phyloP scores from a whole-genome alignment of 768 basidiomycete genomes.

The Lentinula aciculospora region DNA sequence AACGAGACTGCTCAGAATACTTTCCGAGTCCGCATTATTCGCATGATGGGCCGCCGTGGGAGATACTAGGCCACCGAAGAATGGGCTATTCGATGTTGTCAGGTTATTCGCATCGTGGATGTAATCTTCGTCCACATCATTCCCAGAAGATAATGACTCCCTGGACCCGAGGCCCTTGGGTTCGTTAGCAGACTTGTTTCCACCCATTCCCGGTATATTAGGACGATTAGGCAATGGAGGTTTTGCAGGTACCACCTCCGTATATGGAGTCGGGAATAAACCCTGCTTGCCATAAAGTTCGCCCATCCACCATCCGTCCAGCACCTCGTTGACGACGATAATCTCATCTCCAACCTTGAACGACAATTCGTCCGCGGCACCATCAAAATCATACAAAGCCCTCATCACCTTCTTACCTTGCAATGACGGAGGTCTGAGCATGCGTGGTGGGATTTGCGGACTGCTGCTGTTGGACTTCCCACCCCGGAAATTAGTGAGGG shows the following conservation, averaged over 20 bases:
- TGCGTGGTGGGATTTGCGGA: slow-evolving; percentile 30
- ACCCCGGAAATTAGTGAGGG: slow-evolving; percentile 19
- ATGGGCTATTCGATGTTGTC: slow-evolving; percentile 34
- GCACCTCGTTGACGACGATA: slow-evolving; percentile 68
- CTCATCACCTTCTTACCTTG: slow-evolving; percentile 53
- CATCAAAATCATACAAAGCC: slow-evolving; percentile 72
- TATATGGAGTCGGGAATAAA: slow-evolving; percentile 77
- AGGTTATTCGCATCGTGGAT: slow-evolving; percentile 41
- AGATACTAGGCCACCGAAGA: slow-evolving; percentile 24
- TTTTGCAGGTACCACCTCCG: slow-evolving; percentile 41
- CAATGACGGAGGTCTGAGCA: slow-evolving; percentile 45
- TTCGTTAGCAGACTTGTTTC: slow-evolving; percentile 8
- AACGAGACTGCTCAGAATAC: slow-evolving; percentile 8
- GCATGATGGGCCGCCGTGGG: slow-evolving; percentile 2
- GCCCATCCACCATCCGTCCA: slow-evolving; percentile 92
- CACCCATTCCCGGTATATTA: slow-evolving; percentile 6
- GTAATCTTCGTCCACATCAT: slow-evolving; percentile 38
- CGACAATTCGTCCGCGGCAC: slow-evolving; percentile 71
- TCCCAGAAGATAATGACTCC: slow-evolving; percentile 19
- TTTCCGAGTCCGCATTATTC: slow-evolving; percentile 25
- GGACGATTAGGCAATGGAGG: slow-evolving; percentile 22
- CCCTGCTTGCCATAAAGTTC: slow-evolving; percentile 66
- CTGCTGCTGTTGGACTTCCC: slow-evolving; percentile 23
- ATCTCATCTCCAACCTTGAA: slow-evolving; percentile 76
- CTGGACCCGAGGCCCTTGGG: slow-evolving; percentile 12